These are phyloP conservation scores for Hemisphaericaspora xylofermentans DNA, from an alignment of 1,139 yeast species.

Conservation along the genomic window DNA sequence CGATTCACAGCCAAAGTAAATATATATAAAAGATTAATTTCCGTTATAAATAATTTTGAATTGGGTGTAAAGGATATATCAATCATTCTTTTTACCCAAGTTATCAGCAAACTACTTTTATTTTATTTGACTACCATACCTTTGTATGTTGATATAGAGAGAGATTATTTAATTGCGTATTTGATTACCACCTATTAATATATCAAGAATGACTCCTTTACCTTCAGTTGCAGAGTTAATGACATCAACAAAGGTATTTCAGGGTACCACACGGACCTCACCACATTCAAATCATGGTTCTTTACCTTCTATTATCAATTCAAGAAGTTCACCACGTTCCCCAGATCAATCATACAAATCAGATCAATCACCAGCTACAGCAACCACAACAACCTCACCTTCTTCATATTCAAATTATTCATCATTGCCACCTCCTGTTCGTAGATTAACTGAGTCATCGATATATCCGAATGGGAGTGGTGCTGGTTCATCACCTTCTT, in stretches of 20 bases:
- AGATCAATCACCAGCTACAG: constrained; percentile 2
- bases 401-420: constrained; percentile 6
- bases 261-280: constrained; percentile 1
- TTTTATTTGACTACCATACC: neutral
- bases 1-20: neutral
- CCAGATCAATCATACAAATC: constrained; percentile 4
- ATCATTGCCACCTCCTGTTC: constrained; percentile 15
- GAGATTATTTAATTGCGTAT: too few species aligned
- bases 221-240: constrained; percentile 39
- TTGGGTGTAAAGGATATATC: too few species aligned
- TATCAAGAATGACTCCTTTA: constrained; percentile 32
- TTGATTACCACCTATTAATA: too few species aligned
- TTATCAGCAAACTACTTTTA: too few species aligned
- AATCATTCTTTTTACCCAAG: too few species aligned
- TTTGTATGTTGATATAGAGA: too few species aligned
- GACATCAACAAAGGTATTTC: constrained; percentile 11
- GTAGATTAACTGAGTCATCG: constrained; percentile 21
- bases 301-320: constrained; percentile 7
- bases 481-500: constrained; percentile 1
- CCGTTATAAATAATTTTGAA: neutral
- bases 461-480: constrained; percentile 5
- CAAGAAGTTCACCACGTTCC: constrained; percentile 10
- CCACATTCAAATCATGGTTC: constrained; percentile 5
- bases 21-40: neutral
- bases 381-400: constrained; percentile 3